Evolutionary conservation across 345 rosid genomes (phyloP).

Genomic region (Populus tremula): DNA sequence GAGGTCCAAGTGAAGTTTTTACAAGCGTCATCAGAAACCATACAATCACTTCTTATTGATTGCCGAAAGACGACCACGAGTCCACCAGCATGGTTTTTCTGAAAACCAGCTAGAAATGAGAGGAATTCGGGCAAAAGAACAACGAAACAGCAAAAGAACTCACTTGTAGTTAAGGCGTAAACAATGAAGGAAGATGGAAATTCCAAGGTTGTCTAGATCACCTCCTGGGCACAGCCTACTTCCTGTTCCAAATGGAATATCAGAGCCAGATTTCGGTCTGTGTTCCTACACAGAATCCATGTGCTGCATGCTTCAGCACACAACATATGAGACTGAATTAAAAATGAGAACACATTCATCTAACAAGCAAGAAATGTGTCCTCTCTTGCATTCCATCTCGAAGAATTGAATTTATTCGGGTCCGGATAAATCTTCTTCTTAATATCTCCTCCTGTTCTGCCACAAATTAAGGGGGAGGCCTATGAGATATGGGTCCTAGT

Average conservation of each 20-base stretch:
- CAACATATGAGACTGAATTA: neutral
- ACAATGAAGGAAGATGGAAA: constrained; percentile 45
- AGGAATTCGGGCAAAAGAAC: neutral
- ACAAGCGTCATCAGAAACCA: too few relatives aligned
- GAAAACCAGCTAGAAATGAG: too few relatives aligned
- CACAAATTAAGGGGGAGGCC: constrained; percentile 1
- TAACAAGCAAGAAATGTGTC: neutral
- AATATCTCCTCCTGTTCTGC: constrained; percentile 34
- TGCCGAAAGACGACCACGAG: too few relatives aligned
- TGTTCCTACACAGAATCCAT: constrained; percentile 16
- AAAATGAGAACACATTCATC: neutral
- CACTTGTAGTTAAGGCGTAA: constrained; percentile 47
- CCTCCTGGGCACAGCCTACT: constrained; percentile 49
- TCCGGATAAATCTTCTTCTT: constrained; percentile 27
- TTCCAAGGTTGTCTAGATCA: constrained; percentile 53
- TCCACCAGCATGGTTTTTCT: too few relatives aligned
- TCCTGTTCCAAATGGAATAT: constrained; percentile 55
- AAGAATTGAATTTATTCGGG: constrained; percentile 41
- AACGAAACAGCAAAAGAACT: constrained; percentile 2
- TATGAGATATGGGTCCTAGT: too few relatives aligned
- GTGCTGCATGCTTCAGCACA: neutral
- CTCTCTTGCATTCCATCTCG: constrained; percentile 49
- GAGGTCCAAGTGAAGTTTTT: too few relatives aligned
- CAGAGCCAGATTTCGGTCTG: constrained; percentile 41
- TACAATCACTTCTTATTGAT: too few relatives aligned